phyloP scores from a whole-genome alignment of 176 grass and related monocot genomes.

The Eremochloa ophiuroides region DNA sequence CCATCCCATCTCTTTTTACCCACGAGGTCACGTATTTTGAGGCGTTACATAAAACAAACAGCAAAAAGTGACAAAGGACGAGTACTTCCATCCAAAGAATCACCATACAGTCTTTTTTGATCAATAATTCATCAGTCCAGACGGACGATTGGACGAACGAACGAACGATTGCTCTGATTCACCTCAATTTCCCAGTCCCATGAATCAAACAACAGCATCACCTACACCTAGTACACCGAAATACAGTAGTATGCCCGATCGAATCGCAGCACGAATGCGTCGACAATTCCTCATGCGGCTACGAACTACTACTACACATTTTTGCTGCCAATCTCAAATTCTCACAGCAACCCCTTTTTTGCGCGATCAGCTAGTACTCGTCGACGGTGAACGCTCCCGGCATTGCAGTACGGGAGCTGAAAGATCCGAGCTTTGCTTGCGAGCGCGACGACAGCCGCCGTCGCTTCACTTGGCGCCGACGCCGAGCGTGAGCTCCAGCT shows the following conservation, averaged over 20 bases:
- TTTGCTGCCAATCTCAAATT: constrained; percentile 7
- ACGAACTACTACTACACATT: neutral
- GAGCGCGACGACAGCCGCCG: neutral
- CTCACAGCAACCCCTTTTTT: neutral
- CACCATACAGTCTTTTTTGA: neutral
- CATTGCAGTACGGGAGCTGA: neutral
- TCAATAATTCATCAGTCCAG: neutral
- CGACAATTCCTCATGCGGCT: neutral
- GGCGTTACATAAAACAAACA: constrained; percentile 3
- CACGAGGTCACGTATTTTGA: constrained; percentile 38
- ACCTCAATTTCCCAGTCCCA: neutral
- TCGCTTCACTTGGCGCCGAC: constrained; percentile 49
- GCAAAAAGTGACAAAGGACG: neutral
- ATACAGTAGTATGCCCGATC: neutral
- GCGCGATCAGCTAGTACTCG: neutral
- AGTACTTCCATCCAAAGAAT: neutral
- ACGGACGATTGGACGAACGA: neutral
- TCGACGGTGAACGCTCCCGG: neutral
- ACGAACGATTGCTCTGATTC: constrained; percentile 4
- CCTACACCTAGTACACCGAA: constrained; percentile 26
- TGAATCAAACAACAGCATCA: constrained; percentile 28
- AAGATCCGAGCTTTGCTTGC: neutral
- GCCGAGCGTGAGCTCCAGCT: constrained; percentile 87
- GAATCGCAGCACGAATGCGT: neutral
- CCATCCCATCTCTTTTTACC: constrained; percentile 12